These are phyloP conservation scores for Adansonia grandidieri DNA, from an alignment of 441 rosid genomes.

Conservation along the genomic window DNA sequence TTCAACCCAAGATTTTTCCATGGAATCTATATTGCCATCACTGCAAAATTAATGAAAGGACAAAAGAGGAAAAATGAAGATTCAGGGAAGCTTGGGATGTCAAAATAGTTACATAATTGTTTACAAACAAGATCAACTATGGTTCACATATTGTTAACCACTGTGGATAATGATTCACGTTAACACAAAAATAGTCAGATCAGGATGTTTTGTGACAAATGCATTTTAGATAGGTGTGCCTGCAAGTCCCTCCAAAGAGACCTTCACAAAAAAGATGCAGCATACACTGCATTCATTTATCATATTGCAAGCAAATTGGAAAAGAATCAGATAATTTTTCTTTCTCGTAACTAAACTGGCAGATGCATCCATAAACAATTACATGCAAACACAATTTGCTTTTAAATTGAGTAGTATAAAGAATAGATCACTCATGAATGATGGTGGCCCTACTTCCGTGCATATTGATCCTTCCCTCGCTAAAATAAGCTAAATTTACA, in stretches of 20 bases:
- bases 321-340: not conserved
- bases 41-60: constrained; percentile 50
- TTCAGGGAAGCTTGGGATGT: constrained; percentile 18
- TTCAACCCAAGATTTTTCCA: constrained; percentile 73
- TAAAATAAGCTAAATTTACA: not conserved
- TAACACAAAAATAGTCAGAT: not conserved
- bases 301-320: constrained; percentile 22
- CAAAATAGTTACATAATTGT: constrained; percentile 1
- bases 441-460: not conserved
- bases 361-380: not conserved
- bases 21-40: constrained; percentile 69
- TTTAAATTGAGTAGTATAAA: not conserved
- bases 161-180: not conserved
- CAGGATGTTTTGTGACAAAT: not conserved
- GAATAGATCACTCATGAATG: not conserved
- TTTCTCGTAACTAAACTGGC: not conserved
- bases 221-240: constrained; percentile 1
- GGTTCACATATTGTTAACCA: constrained; percentile 12
- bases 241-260: constrained; percentile 9
- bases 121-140: constrained; percentile 6
- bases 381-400: not conserved
- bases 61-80: constrained; percentile 20
- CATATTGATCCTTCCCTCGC: not conserved
- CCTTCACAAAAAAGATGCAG: constrained; percentile 16
- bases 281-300: constrained; percentile 12